Base-by-base conservation (phyloP, 2,329 filamentous ascomycete genomes). In the Aspergillus fischeri region DNA sequence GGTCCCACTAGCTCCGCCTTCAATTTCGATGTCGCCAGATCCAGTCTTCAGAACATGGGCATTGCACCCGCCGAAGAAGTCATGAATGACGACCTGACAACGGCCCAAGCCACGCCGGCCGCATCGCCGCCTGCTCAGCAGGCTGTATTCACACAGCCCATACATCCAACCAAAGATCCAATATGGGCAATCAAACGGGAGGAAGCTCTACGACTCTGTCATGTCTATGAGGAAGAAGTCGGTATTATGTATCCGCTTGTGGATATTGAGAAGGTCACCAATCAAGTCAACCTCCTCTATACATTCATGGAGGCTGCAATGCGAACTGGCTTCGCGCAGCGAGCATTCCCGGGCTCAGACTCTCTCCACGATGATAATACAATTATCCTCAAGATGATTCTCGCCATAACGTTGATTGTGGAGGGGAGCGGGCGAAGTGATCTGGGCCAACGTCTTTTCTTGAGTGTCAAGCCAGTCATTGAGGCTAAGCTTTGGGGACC, bases 211-310 rank as follows among this genome's bases (percentile, higher is more conserved):
- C 85, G 91, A 1, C 76, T 97, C 14, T 91, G 90, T 63, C 81
- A 84, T 14, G 79, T 95, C 0, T 93, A 94, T 68, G 90, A 96
- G 63, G 92, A 97, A 66, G 92, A 97, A 70, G 87, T 95, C 66
- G 91, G 91, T 47, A 84, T 93, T 66, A 95, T 96, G 91, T 96
- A 96, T 71, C 93, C 93, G 0, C 84, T 96, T 3, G 73, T 96
- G 49, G 84, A 90, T 63, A 88, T 96, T 38, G 84, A 89, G 45
- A 81, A 81, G 45, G 78, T 95, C 42, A 86, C 90, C 41, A 78
- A 80, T 5, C 89, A 96, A 70, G 86, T 87, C 6, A 86, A 83
- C 60, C 81, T 82, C 58, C 77, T 96, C 1, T 87, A 87, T 55
- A 80, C 83, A 0, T 94, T 90, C 71, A 86, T 94, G 68, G 89